Evolutionary conservation across 805 yeast species (phyloP), one percentile per base, ranked within the genome.

Genomic region (Lachancea kluyveri): DNA sequence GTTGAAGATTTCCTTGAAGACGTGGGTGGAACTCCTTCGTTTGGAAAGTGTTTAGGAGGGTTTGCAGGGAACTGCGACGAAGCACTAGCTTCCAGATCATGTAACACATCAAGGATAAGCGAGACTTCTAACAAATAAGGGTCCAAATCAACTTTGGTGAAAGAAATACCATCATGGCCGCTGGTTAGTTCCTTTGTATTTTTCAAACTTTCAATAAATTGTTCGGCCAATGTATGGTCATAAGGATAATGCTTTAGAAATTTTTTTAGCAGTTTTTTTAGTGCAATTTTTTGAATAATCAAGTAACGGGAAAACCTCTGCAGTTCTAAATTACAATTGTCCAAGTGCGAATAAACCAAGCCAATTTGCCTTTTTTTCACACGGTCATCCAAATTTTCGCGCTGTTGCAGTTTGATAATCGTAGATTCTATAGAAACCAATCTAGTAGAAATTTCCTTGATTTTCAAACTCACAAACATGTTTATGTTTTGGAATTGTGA

Each of bases 191-290:
- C 46, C 2, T 44, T 35, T 13, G 42, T 41, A 8, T 31, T 17
- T 22, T 40, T 41, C 4, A 54, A 24, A 1, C 22, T 23, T 3
- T 42, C 32, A 4, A 54, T 32, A 23, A 40, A 45, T 4, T 23
- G 32, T 15, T 34, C 28, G 2, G 52, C 43, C 5, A 19, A 29
- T 16, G 23, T 16, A 10, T 26, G 26, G 4, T 43, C 45, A 28
- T 31, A 30, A 8, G 52, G 52, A 35, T 44, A 48, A 32, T 51
- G 46, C 17, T 48, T 45, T 6, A 38, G 26, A 12, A 55, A 68
- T 49, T 77, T 77, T 54, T 77, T 76, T 45, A 76, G 67, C 35
- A 77, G 63, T 56, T 77, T 78, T 44, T 70, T 65, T 9, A 73
- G 50, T 7, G 82, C 83, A 18, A 77, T 67, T 48, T 74, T 76